Base-by-base conservation (phyloP, 73 alveolate species). In the Paramecium sexaurelia region DNA sequence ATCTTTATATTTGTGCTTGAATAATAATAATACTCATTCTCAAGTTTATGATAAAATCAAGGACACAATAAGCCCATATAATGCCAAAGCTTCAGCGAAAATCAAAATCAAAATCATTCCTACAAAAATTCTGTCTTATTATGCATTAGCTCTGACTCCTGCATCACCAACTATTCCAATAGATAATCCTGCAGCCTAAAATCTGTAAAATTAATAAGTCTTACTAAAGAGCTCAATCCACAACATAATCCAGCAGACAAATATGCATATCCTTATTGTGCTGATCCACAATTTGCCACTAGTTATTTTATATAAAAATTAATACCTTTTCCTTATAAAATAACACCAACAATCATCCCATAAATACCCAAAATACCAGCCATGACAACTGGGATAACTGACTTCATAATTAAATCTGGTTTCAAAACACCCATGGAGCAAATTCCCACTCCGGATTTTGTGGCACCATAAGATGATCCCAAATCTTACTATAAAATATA, bases 101-200 rank as follows among this genome's bases (percentile, higher is more conserved):
- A 98, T 98, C 94, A 98, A 97, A 91, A 97, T 97, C 92, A 97
- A 92, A 85, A 97, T 96, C 99, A 98, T 97, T 57, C 99, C 99
- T 51, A 97, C 99, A 95, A 98, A 98, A 91, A 98, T 97, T 47
- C 97, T 96, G 26, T 97, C 99, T 91, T 98, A 98, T 96, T 98
- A 96, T 2, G 99, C 99, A 82, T 95, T 97, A 19, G 99, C 99
- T 84, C 99, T 95, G 61, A 98, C 99, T 13, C 99, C 99, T 35
- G 99, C 99, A 91, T 98, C 99, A 66, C 99, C 99, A 67, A 97
- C 99, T 57, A 98, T 98, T 32, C 99, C 99, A 86, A 98, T 98
- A 68, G 99, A 99, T 37, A 98, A 95, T 36, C 99, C 99, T 45
- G 99, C 99, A 89, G 99, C 99, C 97, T 94, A 24, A 41, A 56